Conservation (phyloP, 352 stramenopile species). For the Phytophthora lateralis region DNA sequence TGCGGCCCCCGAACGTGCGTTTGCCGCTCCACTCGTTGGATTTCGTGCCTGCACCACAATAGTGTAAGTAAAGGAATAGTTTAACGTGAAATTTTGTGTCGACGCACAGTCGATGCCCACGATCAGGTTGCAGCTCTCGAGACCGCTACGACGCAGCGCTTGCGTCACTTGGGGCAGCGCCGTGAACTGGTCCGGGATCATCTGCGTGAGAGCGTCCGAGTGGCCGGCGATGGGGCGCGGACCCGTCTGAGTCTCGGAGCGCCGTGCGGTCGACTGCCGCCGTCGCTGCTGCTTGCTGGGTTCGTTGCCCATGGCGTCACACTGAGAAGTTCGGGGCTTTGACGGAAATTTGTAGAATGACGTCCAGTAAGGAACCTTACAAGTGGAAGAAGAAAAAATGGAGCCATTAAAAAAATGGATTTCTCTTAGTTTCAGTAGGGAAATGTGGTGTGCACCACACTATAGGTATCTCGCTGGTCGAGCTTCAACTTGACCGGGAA, state of each 20-base stretch:
- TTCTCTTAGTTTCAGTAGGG: slow-evolving; percentile 30
- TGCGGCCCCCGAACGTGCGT: slow-evolving; percentile 70
- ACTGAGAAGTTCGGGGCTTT: background rate
- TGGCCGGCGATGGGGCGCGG: slow-evolving; percentile 37
- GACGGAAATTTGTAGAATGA: slow-evolving; percentile 10
- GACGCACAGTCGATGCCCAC: slow-evolving; percentile 85
- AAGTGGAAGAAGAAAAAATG: slow-evolving; percentile 11
- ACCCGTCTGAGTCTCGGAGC: slow-evolving; percentile 42
- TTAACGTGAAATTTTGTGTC: no score
- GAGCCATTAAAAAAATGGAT: slow-evolving; percentile 21
- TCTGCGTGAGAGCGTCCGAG: slow-evolving; percentile 34
- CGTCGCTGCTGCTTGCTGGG: slow-evolving; percentile 23
- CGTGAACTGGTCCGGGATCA: slow-evolving; percentile 78
- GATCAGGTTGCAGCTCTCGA: slow-evolving; percentile 89
- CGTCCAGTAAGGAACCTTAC: background rate
- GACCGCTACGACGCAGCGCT: slow-evolving; percentile 72
- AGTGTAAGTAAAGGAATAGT: background rate
- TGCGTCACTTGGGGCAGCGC: slow-evolving; percentile 68
- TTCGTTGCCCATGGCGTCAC: slow-evolving; percentile 35
- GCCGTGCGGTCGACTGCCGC: slow-evolving; percentile 5
- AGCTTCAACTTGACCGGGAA: slow-evolving; percentile 6
- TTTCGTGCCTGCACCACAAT: slow-evolving; percentile 70
- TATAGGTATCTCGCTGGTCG: slow-evolving; percentile 18
- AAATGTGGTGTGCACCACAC: slow-evolving; percentile 16
- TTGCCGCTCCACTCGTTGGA: slow-evolving; percentile 91